Evolutionary conservation across 305 asterid genomes (phyloP).

Genomic region (Caryopteris hybrid): DNA sequence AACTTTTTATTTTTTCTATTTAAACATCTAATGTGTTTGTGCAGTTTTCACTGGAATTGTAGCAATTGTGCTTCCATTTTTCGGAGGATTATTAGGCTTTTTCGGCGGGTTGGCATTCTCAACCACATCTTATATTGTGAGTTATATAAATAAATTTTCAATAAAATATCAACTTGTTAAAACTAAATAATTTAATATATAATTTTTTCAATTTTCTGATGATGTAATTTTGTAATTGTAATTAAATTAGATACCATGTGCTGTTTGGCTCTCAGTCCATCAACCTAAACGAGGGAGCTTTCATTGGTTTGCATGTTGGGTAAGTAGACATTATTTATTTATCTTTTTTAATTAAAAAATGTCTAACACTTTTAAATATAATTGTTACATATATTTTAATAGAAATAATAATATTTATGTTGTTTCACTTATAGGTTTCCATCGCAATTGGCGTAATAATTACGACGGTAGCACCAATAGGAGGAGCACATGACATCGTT

Average conservation of each 20-base stretch:
- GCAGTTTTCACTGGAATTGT: constrained; percentile 30
- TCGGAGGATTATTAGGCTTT: constrained; percentile 44
- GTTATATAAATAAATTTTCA: neutral
- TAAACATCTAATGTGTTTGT: neutral
- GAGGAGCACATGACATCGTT: constrained; percentile 31
- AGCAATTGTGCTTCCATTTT: constrained; percentile 33
- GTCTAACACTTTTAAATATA: too few species aligned
- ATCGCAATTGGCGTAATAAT: constrained; percentile 22
- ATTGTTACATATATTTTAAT: neutral
- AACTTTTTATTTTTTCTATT: neutral
- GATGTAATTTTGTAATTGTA: neutral
- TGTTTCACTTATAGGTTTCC: constrained; percentile 22
- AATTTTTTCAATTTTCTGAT: neutral
- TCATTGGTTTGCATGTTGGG: constrained; percentile 40
- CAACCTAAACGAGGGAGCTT: constrained; percentile 29
- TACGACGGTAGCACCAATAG: constrained; percentile 33
- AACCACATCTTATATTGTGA: constrained; percentile 33
- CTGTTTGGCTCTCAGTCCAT: constrained; percentile 25
- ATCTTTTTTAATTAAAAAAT: too few species aligned
- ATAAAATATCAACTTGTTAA: neutral
- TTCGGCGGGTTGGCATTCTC: constrained; percentile 44
- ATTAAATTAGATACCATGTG: constrained; percentile 31
- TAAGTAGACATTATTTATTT: neutral
- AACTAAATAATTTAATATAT: neutral
- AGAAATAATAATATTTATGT: neutral